These are phyloP conservation scores for Colletotrichum destructivum DNA, from an alignment of 2,329 filamentous ascomycete species.

Conservation along the genomic window DNA sequence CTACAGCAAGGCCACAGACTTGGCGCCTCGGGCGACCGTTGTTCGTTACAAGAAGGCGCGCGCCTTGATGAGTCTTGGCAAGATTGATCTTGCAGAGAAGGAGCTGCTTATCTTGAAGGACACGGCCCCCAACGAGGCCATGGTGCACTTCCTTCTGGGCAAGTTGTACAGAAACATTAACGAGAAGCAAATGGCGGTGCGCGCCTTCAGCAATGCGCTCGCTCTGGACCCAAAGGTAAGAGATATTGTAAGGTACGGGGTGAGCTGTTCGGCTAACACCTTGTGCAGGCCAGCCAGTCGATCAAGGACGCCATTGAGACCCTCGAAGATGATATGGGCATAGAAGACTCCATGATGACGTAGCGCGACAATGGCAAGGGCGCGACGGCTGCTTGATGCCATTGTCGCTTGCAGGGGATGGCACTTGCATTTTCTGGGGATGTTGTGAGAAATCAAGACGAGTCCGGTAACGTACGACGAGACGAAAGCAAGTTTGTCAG, in stretches of 20 bases:
- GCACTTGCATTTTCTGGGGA: constrained; percentile 19
- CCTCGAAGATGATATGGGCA: constrained; percentile 84
- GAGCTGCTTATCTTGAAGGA: constrained; percentile 93
- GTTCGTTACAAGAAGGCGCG: constrained; percentile 95
- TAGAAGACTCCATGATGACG: constrained; percentile 76
- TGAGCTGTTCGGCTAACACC: constrained; percentile 32
- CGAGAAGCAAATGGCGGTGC: constrained; percentile 85
- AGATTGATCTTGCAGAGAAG: constrained; percentile 79
- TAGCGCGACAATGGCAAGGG: constrained; percentile 51
- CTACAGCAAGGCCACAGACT: constrained; percentile 85
- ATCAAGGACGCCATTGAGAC: constrained; percentile 98
- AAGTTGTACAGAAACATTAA: constrained; percentile 83
- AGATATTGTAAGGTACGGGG: constrained; percentile 17
- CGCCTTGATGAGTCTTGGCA: constrained; percentile 82
- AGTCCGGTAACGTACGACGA: constrained; percentile 27
- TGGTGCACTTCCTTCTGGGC: constrained; percentile 94
- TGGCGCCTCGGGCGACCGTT: constrained; percentile 85
- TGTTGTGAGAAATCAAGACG: constrained; percentile 24
- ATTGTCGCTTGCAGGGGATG: constrained; percentile 4
- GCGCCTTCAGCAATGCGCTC: constrained; percentile 93
- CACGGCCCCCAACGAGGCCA: constrained; percentile 92
- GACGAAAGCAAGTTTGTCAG: constrained; percentile 33
- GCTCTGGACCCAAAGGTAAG: constrained; percentile 96
- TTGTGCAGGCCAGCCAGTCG: constrained; percentile 82
- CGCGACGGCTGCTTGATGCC: not conserved